phyloP scores from a whole-genome alignment of 495 filamentous ascomycete genomes.

The Bombardia bombarda region DNA sequence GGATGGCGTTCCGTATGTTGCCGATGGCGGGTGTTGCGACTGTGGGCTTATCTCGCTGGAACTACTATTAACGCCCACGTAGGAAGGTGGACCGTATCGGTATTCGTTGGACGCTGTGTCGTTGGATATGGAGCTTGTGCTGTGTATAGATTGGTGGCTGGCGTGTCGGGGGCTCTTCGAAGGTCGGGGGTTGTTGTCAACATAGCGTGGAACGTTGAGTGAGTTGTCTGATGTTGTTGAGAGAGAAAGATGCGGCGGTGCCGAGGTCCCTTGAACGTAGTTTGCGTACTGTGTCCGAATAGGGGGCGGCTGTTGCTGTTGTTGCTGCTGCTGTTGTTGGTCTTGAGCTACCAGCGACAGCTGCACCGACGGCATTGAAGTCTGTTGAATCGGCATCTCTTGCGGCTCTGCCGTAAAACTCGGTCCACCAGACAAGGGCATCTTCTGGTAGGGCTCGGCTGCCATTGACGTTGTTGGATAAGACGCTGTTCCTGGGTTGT shows the following conservation, averaged over 20 bases:
- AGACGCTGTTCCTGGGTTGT: conserved; percentile 25
- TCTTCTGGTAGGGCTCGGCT: conserved; percentile 37
- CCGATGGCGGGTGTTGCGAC: conserved; percentile 16
- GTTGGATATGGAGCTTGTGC: conserved; percentile 32
- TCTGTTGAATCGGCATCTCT: conserved; percentile 37
- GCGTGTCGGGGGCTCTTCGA: conserved; percentile 45
- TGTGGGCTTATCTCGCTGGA: conserved; percentile 27
- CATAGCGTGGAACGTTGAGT: conserved; percentile 38
- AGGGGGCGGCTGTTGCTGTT: conserved; percentile 28
- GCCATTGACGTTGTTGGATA: conserved; percentile 38
- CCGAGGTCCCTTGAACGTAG: conserved; percentile 35
- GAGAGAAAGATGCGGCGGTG: conserved; percentile 36
- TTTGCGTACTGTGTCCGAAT: conserved; percentile 40
- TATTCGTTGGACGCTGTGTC: conserved; percentile 40
- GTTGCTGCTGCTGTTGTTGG: conserved; percentile 21
- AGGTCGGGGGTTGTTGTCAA: conserved; percentile 46
- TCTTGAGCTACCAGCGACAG: conserved; percentile 34
- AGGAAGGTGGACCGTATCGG: conserved; percentile 37
- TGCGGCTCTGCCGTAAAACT: conserved; percentile 40
- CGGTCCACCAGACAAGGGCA: conserved; percentile 33
- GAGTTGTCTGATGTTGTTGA: conserved; percentile 31
- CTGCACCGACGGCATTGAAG: conserved; percentile 43
- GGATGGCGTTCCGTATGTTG: conserved; percentile 11
- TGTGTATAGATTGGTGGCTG: conserved; percentile 38
- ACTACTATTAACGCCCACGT: conserved; percentile 14